These are phyloP conservation scores for Cystofilobasidium ferigula DNA, from an alignment of 768 basidiomycete species.

Conservation along the genomic window DNA sequence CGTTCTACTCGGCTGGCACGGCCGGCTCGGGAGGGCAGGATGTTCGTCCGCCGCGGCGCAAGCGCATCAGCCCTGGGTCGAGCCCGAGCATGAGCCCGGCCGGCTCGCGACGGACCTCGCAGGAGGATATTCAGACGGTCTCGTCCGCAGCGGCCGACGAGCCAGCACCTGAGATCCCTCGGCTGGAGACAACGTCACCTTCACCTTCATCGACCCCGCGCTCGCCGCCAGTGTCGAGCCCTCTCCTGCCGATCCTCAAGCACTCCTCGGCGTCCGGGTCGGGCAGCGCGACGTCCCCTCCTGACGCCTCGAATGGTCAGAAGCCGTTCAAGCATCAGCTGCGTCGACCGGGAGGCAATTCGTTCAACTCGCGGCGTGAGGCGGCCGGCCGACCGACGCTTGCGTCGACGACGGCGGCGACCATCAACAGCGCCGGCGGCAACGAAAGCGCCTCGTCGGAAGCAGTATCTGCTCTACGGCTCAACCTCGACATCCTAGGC, in stretches of 20 bases:
- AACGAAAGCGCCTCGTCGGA: not conserved
- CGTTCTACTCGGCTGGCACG: not conserved
- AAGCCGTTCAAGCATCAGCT: not conserved
- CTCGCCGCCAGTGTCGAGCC: not conserved
- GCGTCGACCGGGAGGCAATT: slow-evolving; percentile 5
- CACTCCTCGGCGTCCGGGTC: not conserved
- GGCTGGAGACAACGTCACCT: slow-evolving; percentile 8
- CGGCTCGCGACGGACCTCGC: not conserved
- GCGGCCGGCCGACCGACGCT: slow-evolving; percentile 20
- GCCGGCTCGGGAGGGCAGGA: slow-evolving; percentile 4
- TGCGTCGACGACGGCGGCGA: slow-evolving; percentile 3
- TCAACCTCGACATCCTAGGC: slow-evolving; percentile 25
- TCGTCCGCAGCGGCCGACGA: not conserved
- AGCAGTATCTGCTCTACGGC: slow-evolving; percentile 9
- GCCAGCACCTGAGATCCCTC: not conserved
- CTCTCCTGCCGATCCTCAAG: not conserved
- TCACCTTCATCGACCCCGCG: not conserved
- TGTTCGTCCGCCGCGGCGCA: slow-evolving; percentile 17
- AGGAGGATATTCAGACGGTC: not conserved
- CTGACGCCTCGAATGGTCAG: not conserved
- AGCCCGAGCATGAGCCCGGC: slow-evolving; percentile 5
- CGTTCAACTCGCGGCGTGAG: slow-evolving; percentile 18
- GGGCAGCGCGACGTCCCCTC: not conserved
- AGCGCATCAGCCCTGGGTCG: not conserved
- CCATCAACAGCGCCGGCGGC: not conserved